Evolutionary conservation across 192 early-diverging fungal genomes (phyloP).

Genomic region (Gigaspora rosea): DNA sequence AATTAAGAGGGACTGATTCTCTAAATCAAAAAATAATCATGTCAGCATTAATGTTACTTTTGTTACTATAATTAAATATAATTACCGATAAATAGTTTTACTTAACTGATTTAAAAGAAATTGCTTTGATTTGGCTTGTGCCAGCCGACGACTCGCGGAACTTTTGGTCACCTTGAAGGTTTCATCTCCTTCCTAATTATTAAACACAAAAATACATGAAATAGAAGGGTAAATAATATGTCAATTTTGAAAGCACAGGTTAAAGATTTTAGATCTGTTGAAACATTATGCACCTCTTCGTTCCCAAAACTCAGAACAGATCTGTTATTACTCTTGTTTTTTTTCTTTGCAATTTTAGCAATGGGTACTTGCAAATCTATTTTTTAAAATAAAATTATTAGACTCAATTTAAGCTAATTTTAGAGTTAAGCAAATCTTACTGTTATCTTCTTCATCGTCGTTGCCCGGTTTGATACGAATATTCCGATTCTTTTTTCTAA

Average conservation of each 20-base stretch:
- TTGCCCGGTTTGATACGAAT: slow-evolving; percentile 3
- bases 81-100: not conserved
- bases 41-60: not conserved
- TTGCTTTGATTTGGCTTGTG: slow-evolving; percentile 12
- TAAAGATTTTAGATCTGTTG: not conserved
- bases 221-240: not conserved
- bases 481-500: not conserved
- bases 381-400: not conserved
- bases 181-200: slow-evolving; percentile 21
- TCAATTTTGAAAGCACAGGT: not conserved
- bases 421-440: not conserved
- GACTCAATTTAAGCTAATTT: not conserved
- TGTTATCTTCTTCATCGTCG: not conserved
- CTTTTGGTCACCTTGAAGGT: slow-evolving; percentile 17
- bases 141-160: not conserved
- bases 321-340: not conserved
- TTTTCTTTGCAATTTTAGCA: slow-evolving; percentile 10
- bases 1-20: slow-evolving; percentile 21
- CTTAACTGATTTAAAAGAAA: slow-evolving; percentile 19
- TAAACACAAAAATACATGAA: not conserved
- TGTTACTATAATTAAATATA: not conserved
- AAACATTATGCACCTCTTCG: slow-evolving; percentile 1
- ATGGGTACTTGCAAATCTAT: not conserved
- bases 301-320: slow-evolving; percentile 10
- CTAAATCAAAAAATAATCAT: not conserved